A percentile compares a stretch with the other conserved stretches of the same genome.
phyloP scores from a whole-genome alignment of 2,329 filamentous ascomycete species.

The Talaromyces sp. region DNA sequence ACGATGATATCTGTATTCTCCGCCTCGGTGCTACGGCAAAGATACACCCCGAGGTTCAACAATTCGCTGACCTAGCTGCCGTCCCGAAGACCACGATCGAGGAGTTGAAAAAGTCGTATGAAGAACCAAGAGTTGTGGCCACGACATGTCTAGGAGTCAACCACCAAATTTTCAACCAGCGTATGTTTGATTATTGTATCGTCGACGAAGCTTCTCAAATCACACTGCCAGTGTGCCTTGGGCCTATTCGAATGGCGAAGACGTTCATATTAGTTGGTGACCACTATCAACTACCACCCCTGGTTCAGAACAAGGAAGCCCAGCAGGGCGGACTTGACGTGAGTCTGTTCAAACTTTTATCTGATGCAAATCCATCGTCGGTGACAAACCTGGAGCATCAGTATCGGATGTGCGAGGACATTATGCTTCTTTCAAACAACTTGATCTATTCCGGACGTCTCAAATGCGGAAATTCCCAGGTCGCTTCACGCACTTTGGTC shows the following conservation, averaged over 20 bases:
- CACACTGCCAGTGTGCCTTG: slow-evolving; percentile 87
- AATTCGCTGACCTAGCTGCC: slow-evolving; percentile 75
- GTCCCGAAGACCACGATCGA: slow-evolving; percentile 71
- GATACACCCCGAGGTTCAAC: slow-evolving; percentile 78
- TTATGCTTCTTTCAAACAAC: slow-evolving; percentile 88
- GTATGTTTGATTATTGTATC: slow-evolving; percentile 95
- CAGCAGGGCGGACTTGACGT: slow-evolving; percentile 81
- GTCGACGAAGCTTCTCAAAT: slow-evolving; percentile 98
- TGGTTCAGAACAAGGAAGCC: slow-evolving; percentile 89
- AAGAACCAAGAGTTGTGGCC: slow-evolving; percentile 80
- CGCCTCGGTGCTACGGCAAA: slow-evolving; percentile 82
- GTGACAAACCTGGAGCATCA: slow-evolving; percentile 92
- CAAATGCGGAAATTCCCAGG: slow-evolving; percentile 75
- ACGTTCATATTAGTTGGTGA: slow-evolving; percentile 95
- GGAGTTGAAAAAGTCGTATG: slow-evolving; percentile 77
- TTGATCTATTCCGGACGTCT: slow-evolving; percentile 88
- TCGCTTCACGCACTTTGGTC: slow-evolving; percentile 63
- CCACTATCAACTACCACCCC: slow-evolving; percentile 88
- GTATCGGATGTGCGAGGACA: slow-evolving; percentile 96
- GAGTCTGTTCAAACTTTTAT: slow-evolving; percentile 88
- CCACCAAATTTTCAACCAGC: slow-evolving; percentile 79
- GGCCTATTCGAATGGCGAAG: slow-evolving; percentile 84
- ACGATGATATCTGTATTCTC: slow-evolving; percentile 70
- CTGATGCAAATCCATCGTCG: slow-evolving; percentile 77
- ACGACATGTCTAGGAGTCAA: slow-evolving; percentile 92